phyloP scores from a whole-genome alignment of 176 grass and related monocot species.

The Eragrostis curvula region DNA sequence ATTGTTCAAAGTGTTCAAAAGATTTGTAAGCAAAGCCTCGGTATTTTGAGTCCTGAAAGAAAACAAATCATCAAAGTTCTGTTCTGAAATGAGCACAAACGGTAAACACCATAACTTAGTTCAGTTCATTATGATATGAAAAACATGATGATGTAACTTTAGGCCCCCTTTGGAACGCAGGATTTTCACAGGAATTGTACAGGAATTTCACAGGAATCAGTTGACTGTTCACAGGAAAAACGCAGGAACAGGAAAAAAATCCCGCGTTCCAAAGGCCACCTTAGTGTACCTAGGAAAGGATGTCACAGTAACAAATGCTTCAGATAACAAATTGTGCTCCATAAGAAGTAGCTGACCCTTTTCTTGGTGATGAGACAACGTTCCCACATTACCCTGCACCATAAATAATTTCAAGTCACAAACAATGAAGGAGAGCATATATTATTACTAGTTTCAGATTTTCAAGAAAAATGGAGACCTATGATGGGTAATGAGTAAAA shows the following conservation, averaged over 20 bases:
- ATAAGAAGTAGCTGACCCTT: not conserved
- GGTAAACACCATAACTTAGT: not conserved
- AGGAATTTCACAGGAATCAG: too few species aligned
- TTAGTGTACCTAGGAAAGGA: slow-evolving; percentile 5
- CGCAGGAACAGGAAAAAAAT: too few species aligned
- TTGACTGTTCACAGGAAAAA: too few species aligned
- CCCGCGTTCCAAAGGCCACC: too few species aligned
- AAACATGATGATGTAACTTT: not conserved
- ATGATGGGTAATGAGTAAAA: not conserved
- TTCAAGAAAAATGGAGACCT: not conserved
- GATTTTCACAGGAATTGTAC: too few species aligned
- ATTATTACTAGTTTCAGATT: not conserved
- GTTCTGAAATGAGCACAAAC: not conserved
- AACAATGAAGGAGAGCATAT: not conserved
- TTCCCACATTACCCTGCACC: not conserved
- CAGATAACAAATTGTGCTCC: slow-evolving; percentile 18
- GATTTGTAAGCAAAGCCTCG: not conserved
- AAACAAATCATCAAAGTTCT: not conserved
- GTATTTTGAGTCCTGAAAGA: not conserved
- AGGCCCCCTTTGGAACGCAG: too few species aligned
- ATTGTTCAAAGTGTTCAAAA: not conserved
- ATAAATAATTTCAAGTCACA: not conserved
- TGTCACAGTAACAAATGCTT: not conserved
- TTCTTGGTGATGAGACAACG: not conserved
- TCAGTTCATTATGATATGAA: not conserved